Conservation (phyloP, 2,329 filamentous ascomycete genomes). For the Xylaria multiplex region DNA sequence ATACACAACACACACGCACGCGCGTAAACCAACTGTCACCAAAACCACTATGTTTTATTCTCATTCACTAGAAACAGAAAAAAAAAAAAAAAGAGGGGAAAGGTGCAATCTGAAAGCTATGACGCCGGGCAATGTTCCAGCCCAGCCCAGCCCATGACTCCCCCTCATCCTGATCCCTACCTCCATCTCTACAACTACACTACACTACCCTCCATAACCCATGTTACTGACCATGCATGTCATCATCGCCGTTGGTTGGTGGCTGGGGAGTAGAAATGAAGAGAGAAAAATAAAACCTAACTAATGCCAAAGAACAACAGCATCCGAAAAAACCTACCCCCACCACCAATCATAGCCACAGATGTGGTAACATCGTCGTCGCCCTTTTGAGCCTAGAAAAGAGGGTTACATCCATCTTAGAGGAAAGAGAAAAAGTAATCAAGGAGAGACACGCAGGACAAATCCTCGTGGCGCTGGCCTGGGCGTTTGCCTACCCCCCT, state of each 20-base stretch:
- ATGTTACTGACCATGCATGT: conserved; percentile 28
- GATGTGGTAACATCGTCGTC: conserved; percentile 29
- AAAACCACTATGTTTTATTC: neutral
- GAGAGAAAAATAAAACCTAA: neutral
- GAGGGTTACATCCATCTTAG: conserved; percentile 14
- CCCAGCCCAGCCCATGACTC: conserved; percentile 10
- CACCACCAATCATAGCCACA: conserved; percentile 27
- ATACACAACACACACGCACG: neutral
- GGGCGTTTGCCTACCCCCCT: neutral
- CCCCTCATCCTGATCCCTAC: conserved; percentile 12
- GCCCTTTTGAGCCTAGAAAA: conserved; percentile 7
- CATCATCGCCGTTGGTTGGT: conserved; percentile 27
- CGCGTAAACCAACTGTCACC: conserved; percentile 3
- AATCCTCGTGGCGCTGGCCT: conserved; percentile 4
- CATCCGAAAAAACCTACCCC: conserved; percentile 2
- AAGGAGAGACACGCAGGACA: neutral
- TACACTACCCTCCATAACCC: neutral
- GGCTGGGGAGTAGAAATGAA: conserved; percentile 10
- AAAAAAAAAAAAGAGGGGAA: conserved; percentile 8
- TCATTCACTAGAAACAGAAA: conserved; percentile 13
- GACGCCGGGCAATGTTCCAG: conserved; percentile 16
- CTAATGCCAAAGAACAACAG: conserved; percentile 3
- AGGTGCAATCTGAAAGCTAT: conserved; percentile 12
- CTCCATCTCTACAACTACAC: neutral
- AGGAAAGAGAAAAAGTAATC: neutral